Base-by-base conservation (phyloP, 805 yeast species). In the Candida succiphila region DNA sequence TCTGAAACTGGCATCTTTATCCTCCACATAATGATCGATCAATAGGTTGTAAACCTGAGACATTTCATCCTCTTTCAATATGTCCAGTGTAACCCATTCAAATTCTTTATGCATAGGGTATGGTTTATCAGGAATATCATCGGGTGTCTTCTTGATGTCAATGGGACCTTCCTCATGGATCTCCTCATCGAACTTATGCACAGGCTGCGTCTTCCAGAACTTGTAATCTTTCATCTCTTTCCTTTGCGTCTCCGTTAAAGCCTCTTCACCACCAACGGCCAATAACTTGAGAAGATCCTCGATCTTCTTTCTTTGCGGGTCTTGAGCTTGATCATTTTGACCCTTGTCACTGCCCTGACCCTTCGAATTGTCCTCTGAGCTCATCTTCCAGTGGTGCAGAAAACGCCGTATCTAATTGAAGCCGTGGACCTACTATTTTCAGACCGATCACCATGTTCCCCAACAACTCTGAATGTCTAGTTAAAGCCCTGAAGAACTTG, bases 161-260 rank as follows among this genome's bases (percentile, higher is more conserved):
- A 88, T 85, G 7, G 94, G 89, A 0, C 96, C 96, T 49, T 86
- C 95, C 9, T 63, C 54, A 5, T 60, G 66, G 29, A 80, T 65
- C 29, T 63, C 54, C 48, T 80, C 92, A 51, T 83, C 83, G 41
- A 88, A 75, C 21, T 65, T 66, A 7, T 87, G 72, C 16, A 92
- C 97, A 0, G 98, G 98, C 60, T 92, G 98, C 2, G 98, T 92
- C 50, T 82, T 84, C 98, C 98, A 92, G 60, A 92, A 92, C 61
- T 83, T 85, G 64, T 88, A 85, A 51, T 88, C 94, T 33, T 82
- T 76, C 83, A 87, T 86, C 17, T 77, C 72, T 41, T 78, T 79
- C 45, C 70, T 63, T 53, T 78, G 79, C 22, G 68, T 63, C 29
- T 65, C 75, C n/a, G 65, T 63, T 31, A 77, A 60, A n/a, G n/a